Percentiles rank a stretch among this genome's conserved stretches.
Evolutionary conservation across 1,284 basidiomycete genomes (phyloP).

Genomic region (Heterobasidion irregulare): DNA sequence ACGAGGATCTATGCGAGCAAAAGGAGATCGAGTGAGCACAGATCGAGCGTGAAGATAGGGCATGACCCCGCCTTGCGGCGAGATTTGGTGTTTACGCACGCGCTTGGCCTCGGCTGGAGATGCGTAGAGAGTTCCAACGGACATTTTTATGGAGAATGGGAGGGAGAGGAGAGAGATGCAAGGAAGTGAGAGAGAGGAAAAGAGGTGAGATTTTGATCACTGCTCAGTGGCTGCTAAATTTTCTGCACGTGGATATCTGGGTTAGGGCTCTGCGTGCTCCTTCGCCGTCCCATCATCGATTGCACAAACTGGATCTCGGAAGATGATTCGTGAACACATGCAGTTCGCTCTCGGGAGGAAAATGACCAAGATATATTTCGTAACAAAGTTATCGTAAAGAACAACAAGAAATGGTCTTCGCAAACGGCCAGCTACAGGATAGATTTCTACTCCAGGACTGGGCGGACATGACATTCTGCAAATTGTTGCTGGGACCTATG

Average conservation of each 20-base stretch:
- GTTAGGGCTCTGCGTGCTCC: conserved; percentile 6
- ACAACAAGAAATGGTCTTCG: too few relatives aligned
- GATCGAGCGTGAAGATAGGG: neutral
- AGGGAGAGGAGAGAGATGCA: neutral
- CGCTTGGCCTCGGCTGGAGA: conserved; percentile 12
- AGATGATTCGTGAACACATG: neutral
- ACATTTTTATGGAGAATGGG: conserved; percentile 6
- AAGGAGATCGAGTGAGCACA: neutral
- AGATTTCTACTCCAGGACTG: too few relatives aligned
- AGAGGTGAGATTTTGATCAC: conserved; percentile 7
- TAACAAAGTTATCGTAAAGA: neutral
- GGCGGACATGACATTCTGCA: too few relatives aligned
- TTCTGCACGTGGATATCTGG: conserved; percentile 1
- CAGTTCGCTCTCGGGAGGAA: neutral
- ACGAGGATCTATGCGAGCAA: conserved; percentile 54
- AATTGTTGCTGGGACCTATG: too few relatives aligned
- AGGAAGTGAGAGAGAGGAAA: conserved; percentile 1
- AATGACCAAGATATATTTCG: neutral
- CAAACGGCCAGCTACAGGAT: too few relatives aligned
- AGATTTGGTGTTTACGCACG: conserved; percentile 5
- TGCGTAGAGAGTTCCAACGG: conserved; percentile 7
- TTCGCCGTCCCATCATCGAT: neutral
- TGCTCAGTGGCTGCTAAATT: conserved; percentile 1
- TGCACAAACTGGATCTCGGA: neutral
- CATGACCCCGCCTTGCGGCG: too few relatives aligned